These are phyloP conservation scores for Podila verticillata DNA, from an alignment of 192 early-diverging fungal species.

Conservation along the genomic window DNA sequence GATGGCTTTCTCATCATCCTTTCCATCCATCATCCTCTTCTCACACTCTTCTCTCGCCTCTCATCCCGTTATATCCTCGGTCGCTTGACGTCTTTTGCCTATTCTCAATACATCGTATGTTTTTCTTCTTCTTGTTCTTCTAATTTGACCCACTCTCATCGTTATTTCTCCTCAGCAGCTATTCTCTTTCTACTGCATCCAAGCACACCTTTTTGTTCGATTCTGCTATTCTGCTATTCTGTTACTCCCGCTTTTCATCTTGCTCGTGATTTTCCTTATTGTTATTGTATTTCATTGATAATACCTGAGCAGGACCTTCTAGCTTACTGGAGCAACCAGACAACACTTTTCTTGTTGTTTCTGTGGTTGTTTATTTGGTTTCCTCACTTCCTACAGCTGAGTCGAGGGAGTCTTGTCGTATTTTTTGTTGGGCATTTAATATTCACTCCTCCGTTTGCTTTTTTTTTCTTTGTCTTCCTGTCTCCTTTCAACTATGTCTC, in stretches of 20 bases:
- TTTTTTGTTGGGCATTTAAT: neutral
- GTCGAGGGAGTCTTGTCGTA: neutral
- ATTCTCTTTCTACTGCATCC: neutral
- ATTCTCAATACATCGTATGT: slow-evolving; percentile 1
- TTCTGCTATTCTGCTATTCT: too few relatives aligned
- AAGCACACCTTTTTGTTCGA: too few relatives aligned
- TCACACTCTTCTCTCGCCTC: too few relatives aligned
- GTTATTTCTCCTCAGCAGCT: neutral
- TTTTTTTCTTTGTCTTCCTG: neutral
- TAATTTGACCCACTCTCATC: neutral
- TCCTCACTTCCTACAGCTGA: too few relatives aligned
- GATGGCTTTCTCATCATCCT: neutral
- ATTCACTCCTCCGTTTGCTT: neutral
- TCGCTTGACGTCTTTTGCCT: slow-evolving; percentile 2
- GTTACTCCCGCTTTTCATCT: too few relatives aligned
- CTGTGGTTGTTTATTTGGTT: too few relatives aligned
- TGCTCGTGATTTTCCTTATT: neutral
- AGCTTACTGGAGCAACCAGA: too few relatives aligned
- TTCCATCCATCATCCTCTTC: neutral
- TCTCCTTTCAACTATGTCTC: neutral
- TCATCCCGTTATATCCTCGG: neutral
- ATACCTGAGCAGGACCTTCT: too few relatives aligned
- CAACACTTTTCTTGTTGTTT: too few relatives aligned
- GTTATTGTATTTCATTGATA: neutral
- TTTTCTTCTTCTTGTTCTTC: slow-evolving; percentile 1